These are phyloP conservation scores for Candida khao-thaluensis DNA, from an alignment of 805 yeast species.

Conservation along the genomic window DNA sequence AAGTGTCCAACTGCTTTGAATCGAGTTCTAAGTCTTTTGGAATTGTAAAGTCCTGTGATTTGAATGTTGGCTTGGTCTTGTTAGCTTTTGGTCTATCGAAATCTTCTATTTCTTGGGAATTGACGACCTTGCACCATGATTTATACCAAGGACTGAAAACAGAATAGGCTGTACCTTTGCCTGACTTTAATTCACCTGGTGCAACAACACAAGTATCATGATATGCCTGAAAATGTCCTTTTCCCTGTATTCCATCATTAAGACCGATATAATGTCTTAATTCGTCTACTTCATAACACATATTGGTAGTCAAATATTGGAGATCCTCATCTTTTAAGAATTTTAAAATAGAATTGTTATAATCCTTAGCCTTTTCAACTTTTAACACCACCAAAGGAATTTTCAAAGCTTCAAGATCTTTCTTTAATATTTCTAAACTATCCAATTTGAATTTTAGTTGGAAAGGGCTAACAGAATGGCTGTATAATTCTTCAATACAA, in stretches of 20 bases:
- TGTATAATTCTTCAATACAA: constrained; percentile 39
- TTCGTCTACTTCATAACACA: constrained; percentile 48
- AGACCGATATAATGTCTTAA: constrained; percentile 25
- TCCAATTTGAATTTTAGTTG: constrained; percentile 40
- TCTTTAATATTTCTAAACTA: constrained; percentile 29
- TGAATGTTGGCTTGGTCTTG: neutral
- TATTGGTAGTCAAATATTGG: constrained; percentile 33
- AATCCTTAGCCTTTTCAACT: constrained; percentile 34
- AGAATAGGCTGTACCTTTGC: constrained; percentile 38
- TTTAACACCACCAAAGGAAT: constrained; percentile 41
- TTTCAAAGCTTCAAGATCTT: constrained; percentile 28
- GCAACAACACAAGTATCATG: constrained; percentile 44
- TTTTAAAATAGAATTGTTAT: constrained; percentile 20
- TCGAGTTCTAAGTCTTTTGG: constrained; percentile 10
- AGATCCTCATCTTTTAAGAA: constrained; percentile 25
- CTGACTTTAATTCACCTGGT: constrained; percentile 36
- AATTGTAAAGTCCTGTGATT: neutral
- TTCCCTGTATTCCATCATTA: constrained; percentile 10
- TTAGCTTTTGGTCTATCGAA: constrained; percentile 8
- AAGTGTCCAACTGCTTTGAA: constrained; percentile 6
- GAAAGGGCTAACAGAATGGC: constrained; percentile 44
- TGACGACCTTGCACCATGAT: constrained; percentile 35
- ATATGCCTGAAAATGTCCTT: constrained; percentile 23
- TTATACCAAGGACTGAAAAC: constrained; percentile 47
- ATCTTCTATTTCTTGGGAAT: constrained; percentile 12